Evolutionary conservation across 2,329 filamentous ascomycete genomes (phyloP), one percentile per base, ranked within the genome.

Genomic region (Nothomitra cinnamomea): DNA sequence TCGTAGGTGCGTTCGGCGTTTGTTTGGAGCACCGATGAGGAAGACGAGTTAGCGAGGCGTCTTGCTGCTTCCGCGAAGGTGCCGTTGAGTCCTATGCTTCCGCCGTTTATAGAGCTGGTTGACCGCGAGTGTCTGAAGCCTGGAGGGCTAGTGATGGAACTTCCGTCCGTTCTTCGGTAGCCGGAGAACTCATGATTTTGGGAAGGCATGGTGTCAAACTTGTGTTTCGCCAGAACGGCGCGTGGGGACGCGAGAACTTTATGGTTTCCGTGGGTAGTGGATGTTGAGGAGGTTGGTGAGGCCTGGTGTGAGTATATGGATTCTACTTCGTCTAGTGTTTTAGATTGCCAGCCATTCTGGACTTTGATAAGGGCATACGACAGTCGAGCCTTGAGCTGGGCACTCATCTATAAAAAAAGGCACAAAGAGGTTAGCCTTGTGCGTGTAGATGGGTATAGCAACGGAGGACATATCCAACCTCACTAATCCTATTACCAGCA

Each of bases 301-400:
- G 25, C 25, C 21, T 65, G 58, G 64, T 69, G 56, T 59, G 65
- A 53, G 58, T 85, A 79, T 41, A 87, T 69, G 48, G 78, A 79
- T 67, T 90, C 87, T 28, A 90, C 78, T 66, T 90, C 85, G 54
- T 84, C 81, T 55, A 92, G 79, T 17, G 80, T 80, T 58, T 83
- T 80, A 51, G 82, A 77, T 67, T 94, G 85, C 83, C 88, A 92
- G 55, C 87, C 87, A 63, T 94, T 82, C 64, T 87, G 87, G 41
- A 95, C 85, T 67, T 95, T 95, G 64, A 94, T 77, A 77, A 94
- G 92, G 58, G 90, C 90, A 66, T 95, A 95, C 5, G 87, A 87
- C 25, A 96, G 75, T 61, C 87, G 84, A 51, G 87, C 82, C 63
- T 83, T 84, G 52, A 96, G 75, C 63, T 90, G 85, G 53, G 82